Evolutionary conservation across 78 protist genomes (phyloP), one percentile per base, ranked within the genome.

Genomic region (Dictyostelium discoideum): DNA sequence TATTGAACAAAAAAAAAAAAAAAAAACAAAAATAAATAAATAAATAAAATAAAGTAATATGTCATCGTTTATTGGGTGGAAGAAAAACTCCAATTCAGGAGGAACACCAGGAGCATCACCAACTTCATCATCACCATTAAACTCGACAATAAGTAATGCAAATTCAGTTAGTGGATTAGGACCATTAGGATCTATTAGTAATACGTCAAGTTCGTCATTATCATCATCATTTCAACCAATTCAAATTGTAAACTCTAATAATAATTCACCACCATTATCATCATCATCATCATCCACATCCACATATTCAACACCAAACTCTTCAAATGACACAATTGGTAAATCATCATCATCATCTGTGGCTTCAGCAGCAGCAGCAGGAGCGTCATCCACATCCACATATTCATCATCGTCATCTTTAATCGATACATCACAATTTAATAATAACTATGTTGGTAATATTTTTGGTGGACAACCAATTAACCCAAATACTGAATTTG

Each of bases 401-500:
- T 32, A 32, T 32, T 32, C 37, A 32, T 1, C 73, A 22, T 22
- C 26, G 22, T 69, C 78, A 11, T 73, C 79, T 14, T 50, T 44
- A 20, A 50, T 50, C 3, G 74, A 81, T 50, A 44, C 72, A 29
- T 81, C 86, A 50, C 40, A 50, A 50, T 39, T 81, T 16, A 50
- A 26, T 54, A 26, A 44, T 48, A 81, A 81, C 40, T 39, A 50
- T 50, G 63, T 44, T 29, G 48, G 46, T 60, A 72, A 44, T 3
- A 24, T 69, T 14, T 50, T 63, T 26, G 94, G 94, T 42, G 94
- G 94, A 7, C 76, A 32, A 69, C 88, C 94, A 10, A 80, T 90
- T 26, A 14, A 39, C 18, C 94, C 86, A 24, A 80, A 90, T 32
- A 24, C 60, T 26, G 94, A 90, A 10, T 48, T 85, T 26, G 89